Evolutionary conservation across 2,329 filamentous ascomycete genomes (phyloP), one percentile per base, ranked within the genome.

Genomic region (Trichoderma breve): DNA sequence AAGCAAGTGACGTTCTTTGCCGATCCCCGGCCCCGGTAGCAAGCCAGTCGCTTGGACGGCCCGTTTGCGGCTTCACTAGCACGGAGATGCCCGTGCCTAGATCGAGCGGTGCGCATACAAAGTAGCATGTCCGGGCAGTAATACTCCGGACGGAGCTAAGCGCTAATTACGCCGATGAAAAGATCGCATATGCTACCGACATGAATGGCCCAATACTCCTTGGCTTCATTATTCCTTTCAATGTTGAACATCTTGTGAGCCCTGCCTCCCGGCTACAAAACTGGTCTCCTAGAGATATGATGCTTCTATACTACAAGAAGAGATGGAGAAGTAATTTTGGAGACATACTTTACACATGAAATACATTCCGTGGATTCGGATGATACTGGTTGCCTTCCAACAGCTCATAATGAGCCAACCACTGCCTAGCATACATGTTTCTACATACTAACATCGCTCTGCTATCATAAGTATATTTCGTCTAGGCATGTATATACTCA

Each of bases 81-180:
- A 57, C 64, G 64, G 51, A 39, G 51, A 60, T 68, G 65, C 55
- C 65, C 55, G 53, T 68, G 14, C 34, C 65, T 30, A 28, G 34
- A 34, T 15, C 24, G 39, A 43, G 39, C 39, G 39, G 39, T 8
- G 7, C 39, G 61, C 36, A 24, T 32, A 51, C 43, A 58, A 21
- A 55, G 39, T 26, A 55, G 32, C n/a, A 36, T 34, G 9, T 51
- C 18, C 43, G 43, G 9, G n/a, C n/a, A 21, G n/a, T 51, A 51
- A 51, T 51, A 51, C 43, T 51, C 43, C 43, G 18, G 18, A 51
- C 43, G n/a, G 43, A 51, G 43, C 43, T 21, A 51, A 21, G n/a
- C 43, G n/a, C 4, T 21, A 21, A 51, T 12, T 51, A 43, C 15
- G 43, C n/a, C n/a, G 43, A 51, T 5, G 43, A 21, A 21, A 21